A percentile compares a stretch with the other conserved stretches of the same genome.
Evolutionary conservation across 2,329 filamentous ascomycete genomes (phyloP).

Genomic region (Colletotrichum zoysiae): DNA sequence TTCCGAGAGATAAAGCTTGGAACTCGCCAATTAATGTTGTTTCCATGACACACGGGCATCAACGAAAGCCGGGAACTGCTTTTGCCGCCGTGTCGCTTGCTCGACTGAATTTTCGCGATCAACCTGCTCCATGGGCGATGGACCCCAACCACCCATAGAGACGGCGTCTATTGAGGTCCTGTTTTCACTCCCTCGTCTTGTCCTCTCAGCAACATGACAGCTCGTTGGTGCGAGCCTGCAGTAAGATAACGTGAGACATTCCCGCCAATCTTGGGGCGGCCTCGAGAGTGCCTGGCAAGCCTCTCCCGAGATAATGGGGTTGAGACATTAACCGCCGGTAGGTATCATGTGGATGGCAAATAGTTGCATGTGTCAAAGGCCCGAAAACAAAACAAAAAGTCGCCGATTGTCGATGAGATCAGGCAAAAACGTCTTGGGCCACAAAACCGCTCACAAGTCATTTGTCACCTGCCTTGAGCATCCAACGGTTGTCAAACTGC

Average conservation of each 20-base stretch:
- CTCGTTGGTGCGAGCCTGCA: not conserved
- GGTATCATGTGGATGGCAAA: not conserved
- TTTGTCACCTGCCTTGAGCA: conserved; percentile 21
- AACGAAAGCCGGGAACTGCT: not conserved
- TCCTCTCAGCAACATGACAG: not conserved
- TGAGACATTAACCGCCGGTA: not conserved
- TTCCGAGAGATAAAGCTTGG: conserved; percentile 1
- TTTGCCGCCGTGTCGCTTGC: not conserved
- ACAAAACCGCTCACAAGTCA: conserved; percentile 25
- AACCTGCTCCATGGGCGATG: too few species aligned
- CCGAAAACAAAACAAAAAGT: not conserved
- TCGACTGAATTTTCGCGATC: not conserved
- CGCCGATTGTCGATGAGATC: not conserved
- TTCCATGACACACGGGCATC: not conserved
- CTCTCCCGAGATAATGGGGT: conserved; percentile 24
- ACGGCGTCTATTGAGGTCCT: too few species aligned
- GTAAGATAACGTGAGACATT: conserved; percentile 4
- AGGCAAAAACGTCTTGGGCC: not conserved
- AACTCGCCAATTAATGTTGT: not conserved
- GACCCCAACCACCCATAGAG: too few species aligned
- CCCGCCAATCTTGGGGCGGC: not conserved
- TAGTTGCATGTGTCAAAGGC: not conserved
- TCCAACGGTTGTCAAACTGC: conserved; percentile 1
- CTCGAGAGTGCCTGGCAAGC: conserved; percentile 23
- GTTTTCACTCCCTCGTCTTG: not conserved